These are phyloP conservation scores for Metahyphopichia silvanorum DNA, from an alignment of 805 yeast species.

Conservation along the genomic window DNA sequence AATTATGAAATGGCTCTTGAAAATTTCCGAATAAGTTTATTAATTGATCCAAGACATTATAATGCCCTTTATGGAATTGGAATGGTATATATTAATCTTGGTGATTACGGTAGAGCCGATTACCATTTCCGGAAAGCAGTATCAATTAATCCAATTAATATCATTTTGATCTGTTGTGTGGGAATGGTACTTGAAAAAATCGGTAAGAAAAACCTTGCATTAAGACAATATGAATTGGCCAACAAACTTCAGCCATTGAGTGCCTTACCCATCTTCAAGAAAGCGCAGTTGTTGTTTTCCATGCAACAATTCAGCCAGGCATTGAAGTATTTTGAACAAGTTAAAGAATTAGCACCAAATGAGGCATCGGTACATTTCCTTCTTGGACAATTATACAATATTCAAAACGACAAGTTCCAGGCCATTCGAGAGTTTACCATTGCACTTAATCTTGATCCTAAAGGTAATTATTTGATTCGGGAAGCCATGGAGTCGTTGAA, in stretches of 20 bases:
- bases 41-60: conserved; percentile 78
- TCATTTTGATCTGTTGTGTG: conserved; percentile 84
- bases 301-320: conserved; percentile 73
- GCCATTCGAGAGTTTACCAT: conserved; percentile 86
- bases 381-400: conserved; percentile 81
- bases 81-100: conserved; percentile 84
- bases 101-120: conserved; percentile 80
- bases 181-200: conserved; percentile 88
- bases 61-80: conserved; percentile 96
- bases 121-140: conserved; percentile 85
- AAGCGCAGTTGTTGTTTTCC: conserved; percentile 75
- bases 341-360: conserved; percentile 81
- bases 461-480: conserved; percentile 79
- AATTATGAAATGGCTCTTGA: conserved; percentile 86
- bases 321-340: conserved; percentile 65
- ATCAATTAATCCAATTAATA: conserved; percentile 85
- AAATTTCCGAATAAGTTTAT: conserved; percentile 74
- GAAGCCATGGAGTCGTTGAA: conserved; percentile 70
- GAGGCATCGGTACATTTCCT: conserved; percentile 92
- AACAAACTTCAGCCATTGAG: conserved; percentile 79
- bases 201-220: conserved; percentile 65
- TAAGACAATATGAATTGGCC: conserved; percentile 80
- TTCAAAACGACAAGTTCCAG: conserved; percentile 65
- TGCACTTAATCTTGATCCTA: conserved; percentile 89
- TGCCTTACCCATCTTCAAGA: conserved; percentile 83